Evolutionary conservation across 2,329 filamentous ascomycete genomes (phyloP), one percentile per base, ranked within the genome.

Genomic region (Hymenotorrendiella dingleyae): DNA sequence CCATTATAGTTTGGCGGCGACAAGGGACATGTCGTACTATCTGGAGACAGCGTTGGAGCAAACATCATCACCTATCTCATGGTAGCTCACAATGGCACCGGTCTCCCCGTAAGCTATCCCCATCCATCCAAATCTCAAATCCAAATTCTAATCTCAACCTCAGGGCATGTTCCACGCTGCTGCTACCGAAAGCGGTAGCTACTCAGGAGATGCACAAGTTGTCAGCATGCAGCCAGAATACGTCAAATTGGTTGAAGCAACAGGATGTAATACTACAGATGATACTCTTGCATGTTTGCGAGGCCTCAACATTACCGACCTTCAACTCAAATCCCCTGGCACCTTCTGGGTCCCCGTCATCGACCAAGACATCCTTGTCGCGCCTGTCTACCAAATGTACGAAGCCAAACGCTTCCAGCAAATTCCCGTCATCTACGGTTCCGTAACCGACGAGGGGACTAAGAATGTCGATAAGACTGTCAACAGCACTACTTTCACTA

Each of bases 31-130:
- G 78, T 87, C 5, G 75, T 80, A 0, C 62, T 86, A 1, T 79
- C 76, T 14, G 84, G 84, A 8, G 76, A 73, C 50, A 82, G 77
- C 40, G 81, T 82, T 4, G 83, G 84, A 2, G 82, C 72, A 5
- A 73, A 70, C 1, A 78, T 77, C 6, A 69, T 86, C 14, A 72
- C 69, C 19, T 66, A 82, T 26, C 76, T 84, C 22, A 67, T 86
- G 33, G 76, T 67, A 1, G 72, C 72, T 0, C 69, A 72, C 37
- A 68, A 67, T 4, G 73, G 71, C 10, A 36, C 37, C 8, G 43
- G 45, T 1, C 41, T 48, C 17, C 48, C 48, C 2, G 61, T n/a
- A n/a, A n/a, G n/a, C n/a, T n/a, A n/a, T n/a, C n/a, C n/a, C n/a
- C n/a, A n/a, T n/a, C n/a, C n/a, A n/a, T n/a, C n/a, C n/a, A n/a